Evolutionary conservation across 495 filamentous ascomycete genomes (phyloP), one percentile per base, ranked within the genome.

Genomic region (Xylaria nigripes): DNA sequence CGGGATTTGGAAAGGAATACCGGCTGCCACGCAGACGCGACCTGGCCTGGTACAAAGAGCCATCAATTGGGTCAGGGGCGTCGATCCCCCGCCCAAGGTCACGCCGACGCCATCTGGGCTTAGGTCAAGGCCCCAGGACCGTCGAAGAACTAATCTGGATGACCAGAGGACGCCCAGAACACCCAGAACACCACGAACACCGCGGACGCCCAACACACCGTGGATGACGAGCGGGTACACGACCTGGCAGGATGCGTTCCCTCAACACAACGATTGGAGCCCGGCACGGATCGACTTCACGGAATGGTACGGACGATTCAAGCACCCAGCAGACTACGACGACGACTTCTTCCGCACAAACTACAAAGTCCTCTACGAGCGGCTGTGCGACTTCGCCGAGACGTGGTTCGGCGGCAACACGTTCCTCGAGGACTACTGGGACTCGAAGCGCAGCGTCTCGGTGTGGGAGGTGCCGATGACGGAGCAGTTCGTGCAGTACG

Each of bases 401-500:
- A 57, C 43, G 21, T 67, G 59, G 57, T 67, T 67, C 21, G 61
- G 57, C 25, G 18, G 16, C 1, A 16, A 36, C 6, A 25, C 61
- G 6, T 36, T 50, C 19, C 25, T 62, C 36, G 50, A 42, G 22
- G 45, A 47, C 23, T 38, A 18, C 10, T 23, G 27, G 6, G 53
- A 48, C 21, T 19, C 12, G 8, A 8, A 42, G 3, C 45, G 1
- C 2, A 40, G 23, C 0, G 32, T 41, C 23, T 56, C 54, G 22
- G 18, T 60, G 15, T 67, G 64, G 64, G 16, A 56, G 22, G 29
- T 40, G 19, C 49, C 41, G 16, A 22, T 67, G 55, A 59, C 61
- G 10, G 36, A 55, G 13, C 61, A 69, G 51, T 72, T 75, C 40
- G 6, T 60, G 13, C 54, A 70, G 46, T 74, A 70, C 44, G 63